These are phyloP conservation scores for Hypocreales sp. DNA, from an alignment of 2,329 filamentous ascomycete species.

Conservation along the genomic window DNA sequence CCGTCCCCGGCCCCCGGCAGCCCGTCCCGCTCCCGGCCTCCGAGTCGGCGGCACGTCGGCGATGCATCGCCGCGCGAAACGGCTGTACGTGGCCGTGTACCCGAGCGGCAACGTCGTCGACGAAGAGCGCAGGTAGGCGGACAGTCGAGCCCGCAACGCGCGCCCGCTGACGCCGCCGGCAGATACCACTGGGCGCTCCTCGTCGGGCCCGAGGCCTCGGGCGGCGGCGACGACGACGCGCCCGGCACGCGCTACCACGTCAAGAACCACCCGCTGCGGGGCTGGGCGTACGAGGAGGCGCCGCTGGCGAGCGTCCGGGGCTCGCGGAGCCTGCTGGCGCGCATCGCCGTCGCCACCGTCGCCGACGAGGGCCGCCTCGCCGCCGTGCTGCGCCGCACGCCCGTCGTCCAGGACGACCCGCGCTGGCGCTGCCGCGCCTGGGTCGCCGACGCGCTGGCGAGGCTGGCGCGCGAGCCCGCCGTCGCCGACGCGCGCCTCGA, in stretches of 20 bases:
- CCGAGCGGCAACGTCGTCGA: constrained; percentile 9
- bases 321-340: constrained; percentile 17
- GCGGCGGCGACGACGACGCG: no score
- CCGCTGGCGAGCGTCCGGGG: constrained; percentile 6
- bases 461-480: constrained; percentile 16
- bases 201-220: constrained; percentile 13
- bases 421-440: constrained; percentile 24
- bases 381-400: constrained; percentile 13
- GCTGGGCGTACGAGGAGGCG: constrained; percentile 13
- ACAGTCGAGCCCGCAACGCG: neutral
- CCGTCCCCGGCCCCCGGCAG: no score
- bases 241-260: constrained; percentile 17
- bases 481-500: constrained; percentile 20
- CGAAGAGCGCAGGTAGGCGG: constrained; percentile 10
- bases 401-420: constrained; percentile 17
- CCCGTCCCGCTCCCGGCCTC: no score
- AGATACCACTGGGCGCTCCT: constrained; percentile 17
- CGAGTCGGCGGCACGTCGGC: no score
- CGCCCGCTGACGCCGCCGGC: neutral
- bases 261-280: constrained; percentile 9
- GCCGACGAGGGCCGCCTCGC: constrained; percentile 15
- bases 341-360: constrained; percentile 23
- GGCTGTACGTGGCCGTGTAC: constrained; percentile 17
- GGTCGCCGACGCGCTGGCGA: constrained; percentile 17
- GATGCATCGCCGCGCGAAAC: no score